Evolutionary conservation across 1,139 yeast species (phyloP).

Genomic region (Yamadazyma epiphylla): DNA sequence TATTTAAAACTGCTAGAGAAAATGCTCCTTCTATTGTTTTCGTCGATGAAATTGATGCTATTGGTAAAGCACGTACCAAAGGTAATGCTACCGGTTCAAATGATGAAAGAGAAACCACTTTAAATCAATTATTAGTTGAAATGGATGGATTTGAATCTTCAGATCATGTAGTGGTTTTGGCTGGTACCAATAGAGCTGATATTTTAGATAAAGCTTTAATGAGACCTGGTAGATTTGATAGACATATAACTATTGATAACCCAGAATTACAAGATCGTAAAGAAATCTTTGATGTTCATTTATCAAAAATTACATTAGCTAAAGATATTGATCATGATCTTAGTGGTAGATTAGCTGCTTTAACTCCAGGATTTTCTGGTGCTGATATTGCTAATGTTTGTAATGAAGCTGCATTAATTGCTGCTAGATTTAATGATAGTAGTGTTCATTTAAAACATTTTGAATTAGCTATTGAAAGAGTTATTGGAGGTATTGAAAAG

Average conservation of each 20-base stretch:
- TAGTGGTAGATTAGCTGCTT: conserved; percentile 85
- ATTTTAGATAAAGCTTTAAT: conserved; percentile 86
- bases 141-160: conserved; percentile 93
- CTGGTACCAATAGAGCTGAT: conserved; percentile 96
- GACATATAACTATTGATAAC: conserved; percentile 86
- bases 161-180: conserved; percentile 93
- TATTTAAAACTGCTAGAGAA: conserved; percentile 87
- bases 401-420: conserved; percentile 95
- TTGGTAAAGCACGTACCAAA: conserved; percentile 89
- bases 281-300: conserved; percentile 83
- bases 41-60: conserved; percentile 97
- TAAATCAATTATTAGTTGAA: conserved; percentile 91
- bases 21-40: conserved; percentile 92
- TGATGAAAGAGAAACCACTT: conserved; percentile 94
- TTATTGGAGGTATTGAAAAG: conserved; percentile 93
- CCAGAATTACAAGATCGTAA: conserved; percentile 94
- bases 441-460: conserved; percentile 73
- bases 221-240: conserved; percentile 97
- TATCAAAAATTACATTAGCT: conserved; percentile 58
- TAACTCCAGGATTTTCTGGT: conserved; percentile 97
- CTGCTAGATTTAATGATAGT: conserved; percentile 79
- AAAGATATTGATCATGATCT: conserved; percentile 43
- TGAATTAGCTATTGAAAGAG: conserved; percentile 95
- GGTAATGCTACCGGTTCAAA: conserved; percentile 84
- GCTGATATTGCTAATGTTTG: conserved; percentile 97